phyloP scores from a whole-genome alignment of 805 yeast species.

The Metschnikowia cubensis region DNA sequence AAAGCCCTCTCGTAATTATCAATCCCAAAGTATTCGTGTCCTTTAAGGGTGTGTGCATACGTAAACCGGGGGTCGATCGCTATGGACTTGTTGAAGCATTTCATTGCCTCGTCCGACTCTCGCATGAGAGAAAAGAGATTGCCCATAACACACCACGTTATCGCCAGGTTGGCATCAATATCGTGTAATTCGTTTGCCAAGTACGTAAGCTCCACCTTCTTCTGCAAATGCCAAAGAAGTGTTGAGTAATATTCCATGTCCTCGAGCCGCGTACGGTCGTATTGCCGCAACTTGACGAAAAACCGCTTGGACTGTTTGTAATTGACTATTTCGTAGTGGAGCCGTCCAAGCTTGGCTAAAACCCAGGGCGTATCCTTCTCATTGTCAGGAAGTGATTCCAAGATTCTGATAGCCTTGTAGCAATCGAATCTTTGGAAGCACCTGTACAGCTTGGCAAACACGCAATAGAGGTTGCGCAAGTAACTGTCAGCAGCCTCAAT shows the following conservation, averaged over 20 bases:
- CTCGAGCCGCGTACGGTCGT: constrained; percentile 73
- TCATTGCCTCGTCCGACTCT: constrained; percentile 86
- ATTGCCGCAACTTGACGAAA: constrained; percentile 56
- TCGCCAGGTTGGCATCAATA: constrained; percentile 60
- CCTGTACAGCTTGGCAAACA: constrained; percentile 58
- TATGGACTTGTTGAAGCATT: constrained; percentile 77
- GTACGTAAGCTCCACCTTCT: constrained; percentile 72
- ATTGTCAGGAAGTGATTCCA: constrained; percentile 59
- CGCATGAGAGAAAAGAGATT: constrained; percentile 78
- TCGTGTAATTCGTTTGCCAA: constrained; percentile 78
- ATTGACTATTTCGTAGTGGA: constrained; percentile 83
- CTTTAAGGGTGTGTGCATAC: constrained; percentile 89
- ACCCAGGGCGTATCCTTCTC: constrained; percentile 82
- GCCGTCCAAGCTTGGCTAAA: constrained; percentile 68
- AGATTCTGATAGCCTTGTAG: constrained; percentile 67
- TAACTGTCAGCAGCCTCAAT: constrained; percentile 32
- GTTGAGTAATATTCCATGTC: constrained; percentile 95
- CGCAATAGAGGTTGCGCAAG: constrained; percentile 45
- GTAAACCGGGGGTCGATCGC: constrained; percentile 66
- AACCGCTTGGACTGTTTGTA: constrained; percentile 69
- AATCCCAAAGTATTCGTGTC: constrained; percentile 83
- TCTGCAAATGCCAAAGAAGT: constrained; percentile 85
- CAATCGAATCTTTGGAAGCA: constrained; percentile 68
- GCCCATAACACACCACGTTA: constrained; percentile 91
- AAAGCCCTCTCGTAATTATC: constrained; percentile 90